Percentiles rank a stretch among this genome's conserved stretches.
Evolutionary conservation across 2,329 filamentous ascomycete genomes (phyloP).

Genomic region (Nemania sp.): DNA sequence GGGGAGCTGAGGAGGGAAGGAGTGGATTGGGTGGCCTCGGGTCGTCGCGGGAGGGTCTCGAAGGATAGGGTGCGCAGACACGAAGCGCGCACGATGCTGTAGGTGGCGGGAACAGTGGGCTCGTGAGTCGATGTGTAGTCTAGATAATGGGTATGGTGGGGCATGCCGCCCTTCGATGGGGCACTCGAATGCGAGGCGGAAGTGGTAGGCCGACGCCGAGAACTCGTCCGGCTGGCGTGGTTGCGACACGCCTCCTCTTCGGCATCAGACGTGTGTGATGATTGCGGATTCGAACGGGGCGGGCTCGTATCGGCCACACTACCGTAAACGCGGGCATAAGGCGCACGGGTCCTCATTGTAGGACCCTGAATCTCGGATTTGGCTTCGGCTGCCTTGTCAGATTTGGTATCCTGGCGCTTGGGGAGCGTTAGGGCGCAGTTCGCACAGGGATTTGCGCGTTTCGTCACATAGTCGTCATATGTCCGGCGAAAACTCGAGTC

Average conservation of each 20-base stretch:
- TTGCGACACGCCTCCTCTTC: constrained; percentile 49
- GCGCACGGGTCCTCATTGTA: constrained; percentile 63
- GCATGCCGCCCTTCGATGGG: constrained; percentile 53
- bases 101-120: constrained; percentile 63
- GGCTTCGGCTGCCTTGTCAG: constrained; percentile 29
- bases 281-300: constrained; percentile 54
- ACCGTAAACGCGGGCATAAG: constrained; percentile 61
- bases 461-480: constrained; percentile 68
- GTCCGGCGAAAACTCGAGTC: constrained; percentile 66
- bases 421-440: constrained; percentile 72
- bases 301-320: constrained; percentile 53
- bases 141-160: constrained; percentile 65
- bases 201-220: constrained; percentile 49
- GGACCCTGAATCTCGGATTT: constrained; percentile 49
- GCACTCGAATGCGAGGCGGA: constrained; percentile 58
- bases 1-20: constrained; percentile 35
- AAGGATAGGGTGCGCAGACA: constrained; percentile 69
- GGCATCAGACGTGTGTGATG: constrained; percentile 55
- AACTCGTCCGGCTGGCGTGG: constrained; percentile 38
- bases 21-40: constrained; percentile 45
- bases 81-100: constrained; percentile 68
- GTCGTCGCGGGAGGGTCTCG: constrained; percentile 65
- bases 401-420: constrained; percentile 38
- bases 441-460: constrained; percentile 66
- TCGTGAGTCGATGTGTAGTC: constrained; percentile 73